These are phyloP conservation scores for Simplicillium aogashimaense DNA, from an alignment of 2,329 filamentous ascomycete genomes.

Conservation along the genomic window DNA sequence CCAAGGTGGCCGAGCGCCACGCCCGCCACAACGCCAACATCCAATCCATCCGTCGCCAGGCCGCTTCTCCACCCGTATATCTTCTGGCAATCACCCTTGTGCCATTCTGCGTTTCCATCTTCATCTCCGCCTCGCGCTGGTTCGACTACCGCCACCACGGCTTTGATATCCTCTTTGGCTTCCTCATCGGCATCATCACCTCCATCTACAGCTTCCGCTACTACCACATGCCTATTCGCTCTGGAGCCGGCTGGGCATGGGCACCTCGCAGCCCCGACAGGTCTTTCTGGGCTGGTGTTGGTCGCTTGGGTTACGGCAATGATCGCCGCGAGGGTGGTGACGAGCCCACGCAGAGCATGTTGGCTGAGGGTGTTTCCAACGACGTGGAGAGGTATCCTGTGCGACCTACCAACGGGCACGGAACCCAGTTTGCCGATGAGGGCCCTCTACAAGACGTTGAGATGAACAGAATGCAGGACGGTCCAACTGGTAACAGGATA, in stretches of 20 bases:
- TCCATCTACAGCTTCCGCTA: slow-evolving; percentile 71
- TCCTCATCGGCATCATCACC: slow-evolving; percentile 61
- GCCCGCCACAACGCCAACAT: slow-evolving; percentile 20
- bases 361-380: background rate
- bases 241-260: slow-evolving; percentile 85
- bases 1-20: slow-evolving; percentile 12
- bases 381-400: slow-evolving; percentile 5
- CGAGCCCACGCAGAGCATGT: slow-evolving; percentile 13
- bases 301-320: slow-evolving; percentile 45
- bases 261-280: slow-evolving; percentile 62
- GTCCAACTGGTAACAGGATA: too few species aligned
- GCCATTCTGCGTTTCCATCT: slow-evolving; percentile 66
- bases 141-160: slow-evolving; percentile 83
- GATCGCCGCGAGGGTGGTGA: slow-evolving; percentile 16
- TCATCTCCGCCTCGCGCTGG: slow-evolving; percentile 78
- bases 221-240: slow-evolving; percentile 69
- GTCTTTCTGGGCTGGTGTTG: slow-evolving; percentile 71
- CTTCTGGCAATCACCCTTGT: slow-evolving; percentile 60
- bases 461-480: too few species aligned
- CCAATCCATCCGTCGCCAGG: slow-evolving; percentile 48
- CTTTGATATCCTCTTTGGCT: slow-evolving; percentile 88
- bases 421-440: too few species aligned
- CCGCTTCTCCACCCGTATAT: slow-evolving; percentile 74
- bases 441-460: background rate
- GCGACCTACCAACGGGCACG: too few species aligned